phyloP scores from a whole-genome alignment of 495 filamentous ascomycete species.

The Daldinia childiae region DNA sequence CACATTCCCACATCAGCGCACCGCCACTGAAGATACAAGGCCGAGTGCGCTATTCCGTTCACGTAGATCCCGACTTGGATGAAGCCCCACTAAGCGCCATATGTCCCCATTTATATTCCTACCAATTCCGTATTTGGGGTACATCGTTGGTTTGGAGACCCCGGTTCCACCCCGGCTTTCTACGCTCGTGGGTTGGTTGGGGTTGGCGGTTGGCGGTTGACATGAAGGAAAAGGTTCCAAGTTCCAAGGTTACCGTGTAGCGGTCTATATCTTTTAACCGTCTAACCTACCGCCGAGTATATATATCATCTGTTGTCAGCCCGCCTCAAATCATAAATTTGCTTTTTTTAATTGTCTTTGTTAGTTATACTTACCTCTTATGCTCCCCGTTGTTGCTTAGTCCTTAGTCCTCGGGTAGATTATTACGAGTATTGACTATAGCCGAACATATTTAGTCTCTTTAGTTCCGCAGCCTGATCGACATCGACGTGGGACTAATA shows the following conservation, averaged over 20 bases:
- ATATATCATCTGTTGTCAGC: conserved; percentile 24
- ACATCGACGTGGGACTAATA: not conserved
- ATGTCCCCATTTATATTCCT: conserved; percentile 18
- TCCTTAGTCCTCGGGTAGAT: not conserved
- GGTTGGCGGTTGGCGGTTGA: not conserved
- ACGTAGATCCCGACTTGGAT: conserved; percentile 24
- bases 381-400: not conserved
- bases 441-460: not conserved
- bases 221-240: not conserved
- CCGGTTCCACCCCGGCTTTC: conserved; percentile 13
- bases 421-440: not conserved
- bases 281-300: conserved; percentile 14
- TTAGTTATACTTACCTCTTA: not conserved
- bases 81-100: conserved; percentile 13
- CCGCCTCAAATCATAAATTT: not conserved
- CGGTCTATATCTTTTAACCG: conserved; percentile 24
- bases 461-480: not conserved
- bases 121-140: conserved; percentile 1
- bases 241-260: conserved; percentile 5
- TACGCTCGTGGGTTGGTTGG: not conserved
- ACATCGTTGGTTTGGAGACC: conserved; percentile 21
- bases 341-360: not conserved
- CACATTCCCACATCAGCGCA: conserved; percentile 23
- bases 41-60: conserved; percentile 11
- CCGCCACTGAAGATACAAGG: conserved; percentile 25